Conservation (phyloP, 163 green algal species). For the Chlorella variabilis region DNA sequence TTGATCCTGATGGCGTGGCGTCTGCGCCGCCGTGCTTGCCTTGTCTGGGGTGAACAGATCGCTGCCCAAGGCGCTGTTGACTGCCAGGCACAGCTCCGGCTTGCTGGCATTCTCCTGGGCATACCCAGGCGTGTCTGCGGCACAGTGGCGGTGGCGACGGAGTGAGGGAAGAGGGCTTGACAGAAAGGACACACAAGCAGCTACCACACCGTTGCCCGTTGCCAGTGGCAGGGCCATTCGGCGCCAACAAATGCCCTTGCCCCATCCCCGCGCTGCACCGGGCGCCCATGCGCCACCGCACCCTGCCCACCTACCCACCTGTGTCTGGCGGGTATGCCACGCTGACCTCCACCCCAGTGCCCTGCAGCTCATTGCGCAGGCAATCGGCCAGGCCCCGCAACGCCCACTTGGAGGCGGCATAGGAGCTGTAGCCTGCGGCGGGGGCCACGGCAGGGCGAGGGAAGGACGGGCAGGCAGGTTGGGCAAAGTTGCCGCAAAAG, state of each 20-base stretch:
- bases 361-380: constrained; percentile 84
- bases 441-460: constrained; percentile 44
- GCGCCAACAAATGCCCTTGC: too few species aligned
- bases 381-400: constrained; percentile 87
- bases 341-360: constrained; percentile 74
- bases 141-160: not conserved
- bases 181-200: too few species aligned
- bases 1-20: too few species aligned
- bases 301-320: not conserved
- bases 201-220: too few species aligned
- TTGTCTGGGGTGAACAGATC: constrained; percentile 54
- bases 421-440: constrained; percentile 73
- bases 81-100: constrained; percentile 49
- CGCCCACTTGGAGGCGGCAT: constrained; percentile 89
- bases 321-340: constrained; percentile 90
- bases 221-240: too few species aligned
- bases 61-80: constrained; percentile 54
- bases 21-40: not conserved
- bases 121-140: constrained; percentile 81
- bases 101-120: constrained; percentile 76
- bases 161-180: too few species aligned
- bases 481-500: too few species aligned
- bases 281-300: not conserved
- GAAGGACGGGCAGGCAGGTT: not conserved
- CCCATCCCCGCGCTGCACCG: too few species aligned